phyloP scores from a whole-genome alignment of 2,329 filamentous ascomycete species.

The Alternaria sp. region DNA sequence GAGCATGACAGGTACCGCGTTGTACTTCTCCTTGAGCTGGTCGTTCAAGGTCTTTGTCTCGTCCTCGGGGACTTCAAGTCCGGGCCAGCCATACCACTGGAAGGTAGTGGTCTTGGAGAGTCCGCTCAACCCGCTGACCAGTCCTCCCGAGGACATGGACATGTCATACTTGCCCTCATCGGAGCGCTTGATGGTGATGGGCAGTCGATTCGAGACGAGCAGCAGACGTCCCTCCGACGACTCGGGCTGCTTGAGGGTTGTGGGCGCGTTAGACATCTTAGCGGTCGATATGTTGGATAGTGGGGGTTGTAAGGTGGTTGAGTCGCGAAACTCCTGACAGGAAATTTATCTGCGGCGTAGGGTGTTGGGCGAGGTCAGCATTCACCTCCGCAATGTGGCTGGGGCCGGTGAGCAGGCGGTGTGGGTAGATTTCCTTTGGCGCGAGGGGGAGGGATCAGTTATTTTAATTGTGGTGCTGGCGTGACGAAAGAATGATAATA shows the following conservation, averaged over 20 bases:
- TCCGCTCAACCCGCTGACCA: conserved; percentile 92
- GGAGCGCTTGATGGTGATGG: conserved; percentile 93
- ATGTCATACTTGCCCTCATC: conserved; percentile 92
- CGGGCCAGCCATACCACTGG: conserved; percentile 99
- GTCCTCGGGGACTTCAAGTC: conserved; percentile 84
- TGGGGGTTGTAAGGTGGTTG: conserved; percentile 6
- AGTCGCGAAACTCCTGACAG: neutral
- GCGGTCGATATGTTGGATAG: conserved; percentile 3
- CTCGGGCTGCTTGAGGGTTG: conserved; percentile 34
- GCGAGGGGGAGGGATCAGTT: conserved; percentile 2
- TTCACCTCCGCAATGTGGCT: neutral
- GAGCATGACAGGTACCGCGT: conserved; percentile 89
- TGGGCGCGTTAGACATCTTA: conserved; percentile 40
- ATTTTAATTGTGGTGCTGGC: conserved; percentile 13
- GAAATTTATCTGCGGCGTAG: conserved; percentile 5
- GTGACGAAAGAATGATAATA: conserved; percentile 46
- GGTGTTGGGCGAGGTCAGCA: conserved; percentile 4
- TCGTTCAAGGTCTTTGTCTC: conserved; percentile 78
- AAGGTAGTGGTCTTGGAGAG: conserved; percentile 92
- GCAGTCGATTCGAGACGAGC: conserved; percentile 91
- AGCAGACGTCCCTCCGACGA: conserved; percentile 64
- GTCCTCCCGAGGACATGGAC: conserved; percentile 94
- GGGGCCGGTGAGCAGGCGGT: neutral
- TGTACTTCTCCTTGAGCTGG: conserved; percentile 84
- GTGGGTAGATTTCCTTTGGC: neutral